Conservation (phyloP, 2,329 filamentous ascomycete species). For the Proliferodiscus dingleyae region DNA sequence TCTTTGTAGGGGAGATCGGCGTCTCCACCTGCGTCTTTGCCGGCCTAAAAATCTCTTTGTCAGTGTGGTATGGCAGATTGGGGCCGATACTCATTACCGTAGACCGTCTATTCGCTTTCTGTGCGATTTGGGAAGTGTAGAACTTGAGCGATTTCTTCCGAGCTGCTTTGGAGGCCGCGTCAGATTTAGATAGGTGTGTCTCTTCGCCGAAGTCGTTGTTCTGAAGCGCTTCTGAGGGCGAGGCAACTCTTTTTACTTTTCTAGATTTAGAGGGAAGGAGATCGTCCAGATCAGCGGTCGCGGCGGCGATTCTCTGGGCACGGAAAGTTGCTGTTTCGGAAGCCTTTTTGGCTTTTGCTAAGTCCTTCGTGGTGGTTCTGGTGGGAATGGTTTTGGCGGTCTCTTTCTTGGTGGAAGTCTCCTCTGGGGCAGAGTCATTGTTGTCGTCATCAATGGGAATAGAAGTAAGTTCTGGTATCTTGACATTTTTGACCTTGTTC, state of each 20-base stretch:
- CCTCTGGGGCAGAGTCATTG: no score
- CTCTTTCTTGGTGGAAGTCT: neutral
- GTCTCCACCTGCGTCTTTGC: conserved; percentile 72
- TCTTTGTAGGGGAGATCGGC: conserved; percentile 84
- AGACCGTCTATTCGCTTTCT: conserved; percentile 87
- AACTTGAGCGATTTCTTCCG: conserved; percentile 92
- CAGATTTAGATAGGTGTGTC: conserved; percentile 65
- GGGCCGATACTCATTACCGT: no score
- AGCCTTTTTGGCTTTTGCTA: conserved; percentile 32
- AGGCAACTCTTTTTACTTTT: conserved; percentile 16
- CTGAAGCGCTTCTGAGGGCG: conserved; percentile 35
- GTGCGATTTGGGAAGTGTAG: conserved; percentile 95
- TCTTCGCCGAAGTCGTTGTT: conserved; percentile 84
- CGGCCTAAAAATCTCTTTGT: no score
- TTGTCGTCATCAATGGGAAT: no score
- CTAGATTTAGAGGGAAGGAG: conserved; percentile 21
- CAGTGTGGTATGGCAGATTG: no score
- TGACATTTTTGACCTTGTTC: conserved; percentile 66
- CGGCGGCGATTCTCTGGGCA: conserved; percentile 33
- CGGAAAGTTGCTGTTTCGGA: conserved; percentile 31
- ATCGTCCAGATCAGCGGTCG: conserved; percentile 39
- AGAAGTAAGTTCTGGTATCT: conserved; percentile 33
- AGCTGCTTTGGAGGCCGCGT: conserved; percentile 75
- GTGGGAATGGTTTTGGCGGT: conserved; percentile 24
- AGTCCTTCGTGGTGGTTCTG: conserved; percentile 29